A percentile compares a stretch with the other conserved stretches of the same genome.
Evolutionary conservation across 192 early-diverging fungal genomes (phyloP).

Genomic region (Backusella parvicylindrica): DNA sequence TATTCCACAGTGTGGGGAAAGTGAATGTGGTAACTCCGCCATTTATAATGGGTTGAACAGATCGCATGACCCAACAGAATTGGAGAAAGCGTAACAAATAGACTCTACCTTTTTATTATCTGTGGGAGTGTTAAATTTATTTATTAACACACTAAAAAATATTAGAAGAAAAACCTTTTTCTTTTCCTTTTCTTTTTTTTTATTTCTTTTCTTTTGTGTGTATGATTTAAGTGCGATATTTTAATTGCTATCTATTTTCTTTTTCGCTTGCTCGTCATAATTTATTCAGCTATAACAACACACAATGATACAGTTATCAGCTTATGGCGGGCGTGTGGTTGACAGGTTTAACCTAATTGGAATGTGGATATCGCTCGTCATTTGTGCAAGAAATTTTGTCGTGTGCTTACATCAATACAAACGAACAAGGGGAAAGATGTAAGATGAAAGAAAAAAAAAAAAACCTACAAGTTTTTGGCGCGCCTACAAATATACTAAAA

Average conservation of each 20-base stretch:
- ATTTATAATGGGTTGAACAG: neutral
- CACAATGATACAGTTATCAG: slow-evolving; percentile 23
- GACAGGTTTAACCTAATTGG: slow-evolving; percentile 32
- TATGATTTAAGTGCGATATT: neutral
- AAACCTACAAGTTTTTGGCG: no score
- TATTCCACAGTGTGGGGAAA: neutral
- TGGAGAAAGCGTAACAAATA: neutral
- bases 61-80: neutral
- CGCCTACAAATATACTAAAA: neutral
- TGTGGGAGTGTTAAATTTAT: neutral
- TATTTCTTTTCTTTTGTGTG: neutral
- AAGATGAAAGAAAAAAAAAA: no score
- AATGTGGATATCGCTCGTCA: slow-evolving; percentile 22
- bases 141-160: neutral
- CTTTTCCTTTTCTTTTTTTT: neutral
- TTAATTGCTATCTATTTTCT: neutral
- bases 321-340: slow-evolving; percentile 27
- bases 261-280: neutral
- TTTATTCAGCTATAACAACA: neutral
- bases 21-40: neutral
- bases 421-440: slow-evolving; percentile 29
- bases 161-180: neutral
- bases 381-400: slow-evolving; percentile 25
- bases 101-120: neutral
- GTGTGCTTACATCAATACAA: slow-evolving; percentile 25